phyloP scores from a whole-genome alignment of 352 stramenopile species.

The Phytophthora tentaculata region DNA sequence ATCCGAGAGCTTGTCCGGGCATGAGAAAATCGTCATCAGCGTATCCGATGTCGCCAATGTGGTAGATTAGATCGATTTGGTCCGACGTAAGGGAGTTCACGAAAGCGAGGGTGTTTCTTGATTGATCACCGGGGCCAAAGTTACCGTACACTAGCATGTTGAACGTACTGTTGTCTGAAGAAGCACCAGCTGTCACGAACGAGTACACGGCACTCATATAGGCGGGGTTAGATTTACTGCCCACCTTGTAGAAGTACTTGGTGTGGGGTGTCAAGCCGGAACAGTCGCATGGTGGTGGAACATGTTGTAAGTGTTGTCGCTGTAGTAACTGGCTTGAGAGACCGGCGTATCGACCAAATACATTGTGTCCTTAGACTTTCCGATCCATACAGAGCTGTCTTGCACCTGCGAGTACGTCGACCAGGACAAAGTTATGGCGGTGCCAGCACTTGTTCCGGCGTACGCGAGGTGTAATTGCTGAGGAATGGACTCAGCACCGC shows the following conservation, averaged over 20 bases:
- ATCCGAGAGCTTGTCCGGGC: slow-evolving; percentile 40
- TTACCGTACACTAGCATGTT: neutral
- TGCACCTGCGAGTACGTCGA: slow-evolving; percentile 1
- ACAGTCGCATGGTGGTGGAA: neutral
- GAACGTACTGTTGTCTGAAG: neutral
- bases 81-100: slow-evolving; percentile 1
- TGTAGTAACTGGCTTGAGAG: neutral
- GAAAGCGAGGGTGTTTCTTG: neutral
- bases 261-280: neutral
- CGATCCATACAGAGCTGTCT: neutral
- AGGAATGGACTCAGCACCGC: neutral
- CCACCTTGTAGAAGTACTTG: slow-evolving; percentile 1
- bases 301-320: slow-evolving; percentile 1
- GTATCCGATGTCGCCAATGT: slow-evolving; percentile 50
- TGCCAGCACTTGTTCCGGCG: neutral
- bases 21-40: slow-evolving; percentile 31
- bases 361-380: neutral
- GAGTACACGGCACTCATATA: slow-evolving; percentile 1
- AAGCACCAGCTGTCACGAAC: neutral
- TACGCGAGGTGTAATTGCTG: neutral
- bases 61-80: neutral
- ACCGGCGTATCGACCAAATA: neutral
- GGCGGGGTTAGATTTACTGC: neutral
- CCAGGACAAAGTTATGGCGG: neutral
- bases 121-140: neutral